Evolutionary conservation across 2,329 filamentous ascomycete genomes (phyloP).

Genomic region (Phaeophleospora eucalypticola): DNA sequence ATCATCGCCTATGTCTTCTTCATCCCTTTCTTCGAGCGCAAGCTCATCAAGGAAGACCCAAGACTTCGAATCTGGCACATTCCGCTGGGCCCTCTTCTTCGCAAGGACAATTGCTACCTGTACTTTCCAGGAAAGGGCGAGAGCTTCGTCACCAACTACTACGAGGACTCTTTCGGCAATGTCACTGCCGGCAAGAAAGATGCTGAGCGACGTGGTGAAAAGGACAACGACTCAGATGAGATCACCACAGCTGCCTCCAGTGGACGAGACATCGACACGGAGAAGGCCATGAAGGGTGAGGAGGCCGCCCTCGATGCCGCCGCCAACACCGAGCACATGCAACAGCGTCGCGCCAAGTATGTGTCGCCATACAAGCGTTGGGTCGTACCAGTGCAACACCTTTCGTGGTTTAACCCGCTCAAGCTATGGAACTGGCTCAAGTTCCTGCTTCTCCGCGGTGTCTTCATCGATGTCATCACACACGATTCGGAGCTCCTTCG

Average conservation of each 20-base stretch:
- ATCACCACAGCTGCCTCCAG: not conserved
- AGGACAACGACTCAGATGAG: conserved; percentile 1
- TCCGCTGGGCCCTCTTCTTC: conserved; percentile 42
- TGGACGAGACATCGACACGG: not conserved
- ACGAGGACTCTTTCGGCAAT: conserved; percentile 15
- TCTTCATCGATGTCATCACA: conserved; percentile 26
- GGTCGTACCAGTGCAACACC: conserved; percentile 9
- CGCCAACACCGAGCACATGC: conserved; percentile 3
- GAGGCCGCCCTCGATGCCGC: not conserved
- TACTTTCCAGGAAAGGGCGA: conserved; percentile 20
- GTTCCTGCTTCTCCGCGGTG: conserved; percentile 21
- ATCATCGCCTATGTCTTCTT: conserved; percentile 51
- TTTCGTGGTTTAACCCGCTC: conserved; percentile 38
- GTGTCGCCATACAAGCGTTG: conserved; percentile 15
- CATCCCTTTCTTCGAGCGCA: conserved; percentile 56
- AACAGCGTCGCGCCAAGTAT: conserved; percentile 1
- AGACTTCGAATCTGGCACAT: conserved; percentile 55
- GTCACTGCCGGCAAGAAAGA: conserved; percentile 11
- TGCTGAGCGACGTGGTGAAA: too few species aligned
- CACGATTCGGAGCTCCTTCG: conserved; percentile 23
- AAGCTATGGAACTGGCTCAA: conserved; percentile 17
- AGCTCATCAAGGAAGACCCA: conserved; percentile 59
- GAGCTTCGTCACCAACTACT: conserved; percentile 20
- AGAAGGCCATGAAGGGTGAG: conserved; percentile 3
- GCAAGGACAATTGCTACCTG: conserved; percentile 9